A percentile compares a stretch with the other conserved stretches of the same genome.
Conservation (phyloP, 1,284 basidiomycete genomes). For the Ganoderma resinaceum region DNA sequence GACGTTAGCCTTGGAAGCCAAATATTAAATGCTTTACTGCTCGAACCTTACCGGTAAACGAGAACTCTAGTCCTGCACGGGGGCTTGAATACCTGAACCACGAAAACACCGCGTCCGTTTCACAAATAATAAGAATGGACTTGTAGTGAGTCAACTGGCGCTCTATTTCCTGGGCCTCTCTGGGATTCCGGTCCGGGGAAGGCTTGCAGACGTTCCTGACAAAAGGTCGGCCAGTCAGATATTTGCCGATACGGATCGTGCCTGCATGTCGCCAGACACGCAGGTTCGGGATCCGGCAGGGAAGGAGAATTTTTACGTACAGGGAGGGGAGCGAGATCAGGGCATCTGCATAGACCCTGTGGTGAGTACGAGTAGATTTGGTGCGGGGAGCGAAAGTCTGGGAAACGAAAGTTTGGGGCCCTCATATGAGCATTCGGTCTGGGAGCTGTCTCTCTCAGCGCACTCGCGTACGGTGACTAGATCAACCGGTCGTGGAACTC, state of each 20-base stretch:
- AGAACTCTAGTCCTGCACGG: not conserved
- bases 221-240: not conserved
- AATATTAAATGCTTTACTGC: not conserved
- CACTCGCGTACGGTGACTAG: conserved; percentile 47
- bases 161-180: too few relatives aligned
- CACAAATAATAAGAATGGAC: conserved; percentile 83
- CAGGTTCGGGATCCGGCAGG: not conserved
- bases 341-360: conserved; percentile 69
- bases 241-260: conserved; percentile 24
- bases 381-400: conserved; percentile 92
- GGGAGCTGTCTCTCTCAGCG: conserved; percentile 93
- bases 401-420: conserved; percentile 90
- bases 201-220: too few relatives aligned
- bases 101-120: conserved; percentile 59
- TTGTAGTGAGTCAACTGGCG: too few relatives aligned
- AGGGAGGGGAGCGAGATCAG: conserved; percentile 60
- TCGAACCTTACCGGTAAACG: not conserved
- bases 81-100: not conserved
- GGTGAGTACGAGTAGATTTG: conserved; percentile 87
- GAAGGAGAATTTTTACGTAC: conserved; percentile 49
- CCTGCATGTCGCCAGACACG: conserved; percentile 33
- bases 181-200: too few relatives aligned
- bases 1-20: not conserved
- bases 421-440: conserved; percentile 83
- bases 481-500: conserved; percentile 34